Evolutionary conservation across 495 filamentous ascomycete species (phyloP), one percentile per base, ranked within the genome.

Genomic region (Glonium stellatum): DNA sequence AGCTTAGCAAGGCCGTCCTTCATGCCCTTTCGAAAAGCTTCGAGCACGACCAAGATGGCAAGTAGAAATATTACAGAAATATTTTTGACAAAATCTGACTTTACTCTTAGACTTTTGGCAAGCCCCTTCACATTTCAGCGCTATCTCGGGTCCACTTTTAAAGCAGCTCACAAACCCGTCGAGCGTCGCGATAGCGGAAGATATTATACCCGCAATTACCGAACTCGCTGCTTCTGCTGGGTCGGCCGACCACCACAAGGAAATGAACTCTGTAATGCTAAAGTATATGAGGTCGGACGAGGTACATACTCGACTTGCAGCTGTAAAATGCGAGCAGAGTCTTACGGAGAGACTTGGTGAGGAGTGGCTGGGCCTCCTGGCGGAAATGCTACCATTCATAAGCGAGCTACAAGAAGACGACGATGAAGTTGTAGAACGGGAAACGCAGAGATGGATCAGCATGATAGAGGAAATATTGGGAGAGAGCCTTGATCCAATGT

Each of bases 391-490:
- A 64, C 93, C 93, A 35, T 87, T 89, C 56, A 93, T 98, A 53
- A 92, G 87, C 61, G 93, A 98, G 73, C 68, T 95, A 62, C 87
- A 93, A 77, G 95, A 98, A 72, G 93, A 98, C 71, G 93, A 96
- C 63, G 90, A 97, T 63, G 92, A 97, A 73, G 77, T 72, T 23
- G 92, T 98, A 41, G 93, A 97, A 78, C 76, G 84, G 64, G 92
- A 96, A 76, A 88, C 89, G 9, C 78, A 87, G 69, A 80, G 83
- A 57, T 93, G 92, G 90, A 88, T 96, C 61, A 83, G 85, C 72
- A 81, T 79, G 72, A 92, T 98, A 66, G 93, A 97, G 73, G 81
- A 79, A 54, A 85, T 92, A 34, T 73, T 97, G 48, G 93, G 93
- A 9, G 90, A 95, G 77, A 87, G 84, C 55, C 73, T 98, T 67